Percentiles rank a stretch among this genome's conserved stretches.
phyloP scores from a whole-genome alignment of 2,329 filamentous ascomycete species.

The Bipolaris oryzae region DNA sequence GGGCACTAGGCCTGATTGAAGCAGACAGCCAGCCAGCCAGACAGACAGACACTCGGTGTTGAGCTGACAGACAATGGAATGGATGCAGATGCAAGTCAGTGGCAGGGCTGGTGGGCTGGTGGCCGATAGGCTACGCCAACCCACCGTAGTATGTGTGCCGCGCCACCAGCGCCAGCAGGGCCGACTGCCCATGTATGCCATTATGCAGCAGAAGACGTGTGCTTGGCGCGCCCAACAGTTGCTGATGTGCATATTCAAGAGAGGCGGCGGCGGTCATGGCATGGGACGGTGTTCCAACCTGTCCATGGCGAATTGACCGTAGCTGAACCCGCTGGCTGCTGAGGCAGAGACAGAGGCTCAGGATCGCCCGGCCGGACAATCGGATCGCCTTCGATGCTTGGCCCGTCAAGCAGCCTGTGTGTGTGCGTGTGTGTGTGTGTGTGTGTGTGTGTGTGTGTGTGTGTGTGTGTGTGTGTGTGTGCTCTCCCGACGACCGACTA shows the following conservation, averaged over 20 bases:
- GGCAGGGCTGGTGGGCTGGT: conserved; percentile 13
- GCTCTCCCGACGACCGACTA: background rate
- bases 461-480: too few species aligned
- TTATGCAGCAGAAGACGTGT: background rate
- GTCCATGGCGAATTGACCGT: background rate
- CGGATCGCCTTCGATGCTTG: conserved; percentile 18
- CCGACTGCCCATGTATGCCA: conserved; percentile 14
- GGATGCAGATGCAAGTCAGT: background rate
- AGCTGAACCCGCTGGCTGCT: background rate
- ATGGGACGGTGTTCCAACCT: background rate
- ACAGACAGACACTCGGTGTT: conserved; percentile 6
- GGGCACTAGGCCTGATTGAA: background rate
- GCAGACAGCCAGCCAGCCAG: too few species aligned
- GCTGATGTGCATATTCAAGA: background rate
- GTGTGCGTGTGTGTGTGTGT: background rate
- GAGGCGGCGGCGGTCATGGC: background rate
- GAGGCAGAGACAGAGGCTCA: background rate
- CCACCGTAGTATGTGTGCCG: background rate
- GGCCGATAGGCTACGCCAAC: conserved; percentile 19
- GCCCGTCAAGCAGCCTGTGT: conserved; percentile 8
- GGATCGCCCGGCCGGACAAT: conserved; percentile 15
- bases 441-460: too few species aligned
- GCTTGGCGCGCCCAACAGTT: background rate
- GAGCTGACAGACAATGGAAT: conserved; percentile 12
- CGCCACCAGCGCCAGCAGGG: conserved; percentile 11